A percentile compares a stretch with the other conserved stretches of the same genome.
Evolutionary conservation across 2,329 filamentous ascomycete species (phyloP).

Genomic region (Dactylonectria macrodidyma): DNA sequence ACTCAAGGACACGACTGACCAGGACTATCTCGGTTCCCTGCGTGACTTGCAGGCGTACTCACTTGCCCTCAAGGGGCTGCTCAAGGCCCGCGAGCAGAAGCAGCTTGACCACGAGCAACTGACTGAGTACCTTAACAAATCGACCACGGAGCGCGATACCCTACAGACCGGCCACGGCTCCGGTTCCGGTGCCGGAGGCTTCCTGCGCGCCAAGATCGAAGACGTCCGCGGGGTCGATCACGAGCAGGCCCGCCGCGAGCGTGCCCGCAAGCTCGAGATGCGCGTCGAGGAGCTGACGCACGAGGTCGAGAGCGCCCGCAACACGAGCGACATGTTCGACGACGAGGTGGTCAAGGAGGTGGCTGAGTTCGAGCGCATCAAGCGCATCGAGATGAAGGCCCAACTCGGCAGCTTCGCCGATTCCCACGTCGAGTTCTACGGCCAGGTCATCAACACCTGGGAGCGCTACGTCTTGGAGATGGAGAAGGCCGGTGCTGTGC

Average conservation of each 20-base stretch:
- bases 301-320: constrained; percentile 90
- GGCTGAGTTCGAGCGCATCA: constrained; percentile 95
- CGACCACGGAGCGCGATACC: constrained; percentile 86
- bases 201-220: constrained; percentile 94
- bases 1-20: constrained; percentile 93
- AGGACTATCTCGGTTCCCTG: constrained; percentile 93
- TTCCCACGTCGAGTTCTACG: constrained; percentile 90
- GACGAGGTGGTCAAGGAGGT: constrained; percentile 96
- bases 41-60: constrained; percentile 98
- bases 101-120: constrained; percentile 97
- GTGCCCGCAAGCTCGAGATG: constrained; percentile 90
- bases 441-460: constrained; percentile 85
- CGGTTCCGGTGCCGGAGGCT: constrained; percentile 82
- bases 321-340: constrained; percentile 92
- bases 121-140: constrained; percentile 95
- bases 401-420: constrained; percentile 88
- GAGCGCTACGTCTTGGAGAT: constrained; percentile 91
- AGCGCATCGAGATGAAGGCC: constrained; percentile 90
- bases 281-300: constrained; percentile 92
- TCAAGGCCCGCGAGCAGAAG: constrained; percentile 96
- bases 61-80: constrained; percentile 85
- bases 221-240: constrained; percentile 97
- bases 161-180: constrained; percentile 74
- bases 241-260: constrained; percentile 89
- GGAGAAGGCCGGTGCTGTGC: constrained; percentile 73